Evolutionary conservation across 805 yeast genomes (phyloP), one percentile per base, ranked within the genome.

Genomic region (Zygosaccharomyces bisporus): DNA sequence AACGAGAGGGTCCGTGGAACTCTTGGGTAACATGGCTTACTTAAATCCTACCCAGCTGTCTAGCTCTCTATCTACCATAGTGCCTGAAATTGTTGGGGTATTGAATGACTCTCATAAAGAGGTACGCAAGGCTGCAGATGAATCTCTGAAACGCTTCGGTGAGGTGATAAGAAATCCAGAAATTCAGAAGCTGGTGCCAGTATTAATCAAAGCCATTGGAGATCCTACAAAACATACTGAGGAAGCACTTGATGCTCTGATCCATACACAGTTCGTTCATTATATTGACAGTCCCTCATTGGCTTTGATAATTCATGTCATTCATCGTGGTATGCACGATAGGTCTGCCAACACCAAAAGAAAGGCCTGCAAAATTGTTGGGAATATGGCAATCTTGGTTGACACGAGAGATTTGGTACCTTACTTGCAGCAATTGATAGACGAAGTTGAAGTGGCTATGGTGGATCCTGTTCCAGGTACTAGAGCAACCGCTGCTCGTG

Each of bases 381-480:
- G 99, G 51, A 93, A 93, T 61, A 93, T 93, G 98, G 89, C 98
- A 1, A 88, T 93, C 62, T 73, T 93, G 57, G 96, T 95, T 13
- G 98, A 91, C 57, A 74, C 87, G 13, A 79, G 77, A 54, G 99
- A 93, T 63, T 73, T 93, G 48, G 67, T 79, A 41, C 97, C 96
- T 19, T 93, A 93, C 67, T 71, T 93, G 57, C 76, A 80, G 17
- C 78, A 80, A 34, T 73, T 93, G 54, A 83, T 91, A 34, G 74
- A 80, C 8, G 96, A 89, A 55, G 76, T 93, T 48, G 95, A 93
- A 64, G 73, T 77, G 34, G 95, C 98, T 4, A 91, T 93, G 95
- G 96, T 95, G 40, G 99, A 93, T 56, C 99, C 99, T 1, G 99
- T 93, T 41, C 96, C 98, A 24, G 86, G 81, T 33, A 93, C 99